Conservation (phyloP, 805 yeast genomes). For the Ogataea parapolymorpha region DNA sequence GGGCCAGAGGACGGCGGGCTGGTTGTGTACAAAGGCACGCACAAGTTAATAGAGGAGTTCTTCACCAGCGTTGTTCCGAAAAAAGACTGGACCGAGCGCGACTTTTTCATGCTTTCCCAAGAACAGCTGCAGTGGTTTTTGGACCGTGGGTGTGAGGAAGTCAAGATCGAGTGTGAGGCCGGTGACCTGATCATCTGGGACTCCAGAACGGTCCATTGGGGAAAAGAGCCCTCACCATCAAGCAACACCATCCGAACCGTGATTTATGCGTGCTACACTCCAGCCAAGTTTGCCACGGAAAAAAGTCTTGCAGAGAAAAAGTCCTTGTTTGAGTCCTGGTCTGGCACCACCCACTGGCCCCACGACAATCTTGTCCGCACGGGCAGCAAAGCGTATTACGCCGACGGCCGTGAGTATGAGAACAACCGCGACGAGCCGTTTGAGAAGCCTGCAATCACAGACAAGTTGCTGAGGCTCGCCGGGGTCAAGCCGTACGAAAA, state of each 20-base stretch:
- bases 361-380: conserved; percentile 28
- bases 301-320: conserved; percentile 23
- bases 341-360: conserved; percentile 34
- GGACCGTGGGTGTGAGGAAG: conserved; percentile 27
- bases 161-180: conserved; percentile 31
- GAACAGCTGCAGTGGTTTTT: conserved; percentile 29
- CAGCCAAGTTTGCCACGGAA: conserved; percentile 33
- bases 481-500: conserved; percentile 21
- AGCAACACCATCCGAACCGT: conserved; percentile 29
- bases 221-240: conserved; percentile 26
- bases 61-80: conserved; percentile 23
- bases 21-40: conserved; percentile 29
- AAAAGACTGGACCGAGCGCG: conserved; percentile 23
- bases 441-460: conserved; percentile 26
- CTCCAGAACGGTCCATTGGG: conserved; percentile 33
- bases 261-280: conserved; percentile 31
- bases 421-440: conserved; percentile 20
- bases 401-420: conserved; percentile 8
- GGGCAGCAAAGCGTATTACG: conserved; percentile 23
- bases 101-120: conserved; percentile 19
- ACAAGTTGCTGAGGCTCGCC: conserved; percentile 28
- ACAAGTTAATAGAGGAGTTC: conserved; percentile 23
- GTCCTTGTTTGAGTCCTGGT: conserved; percentile 25
- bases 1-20: conserved; percentile 33
- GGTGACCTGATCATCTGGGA: conserved; percentile 38